Base-by-base conservation (phyloP, 371 early-diverging fungal genomes). In the Mortierella sp. region DNA sequence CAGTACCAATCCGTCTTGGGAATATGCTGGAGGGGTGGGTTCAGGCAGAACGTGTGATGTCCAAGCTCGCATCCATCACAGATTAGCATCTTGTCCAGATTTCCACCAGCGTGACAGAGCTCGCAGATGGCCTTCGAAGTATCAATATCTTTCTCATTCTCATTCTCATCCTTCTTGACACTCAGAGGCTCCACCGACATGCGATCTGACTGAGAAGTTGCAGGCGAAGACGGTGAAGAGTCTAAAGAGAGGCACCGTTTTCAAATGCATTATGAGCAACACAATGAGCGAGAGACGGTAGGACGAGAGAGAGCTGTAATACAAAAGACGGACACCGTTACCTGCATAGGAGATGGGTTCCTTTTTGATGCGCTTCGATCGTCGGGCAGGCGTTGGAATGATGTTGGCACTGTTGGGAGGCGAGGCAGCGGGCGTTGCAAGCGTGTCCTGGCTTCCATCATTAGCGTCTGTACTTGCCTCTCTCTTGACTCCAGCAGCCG, bases 1-100 rank as follows among this genome's bases (percentile, higher is more conserved):
- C 97, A 97, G 68, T 88, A 93, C 97, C 97, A 97, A 39, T 94
- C 93, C 19, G 85, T 75, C 53, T 86, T 82, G 7, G 96, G 94
- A 14, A 92, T 80, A 21, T 72, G 64, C 2, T 51, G 73, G 31
- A 95, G 79, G 4, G 91, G 88, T 11, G 96, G 96, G 7, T 76
- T 79, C 19, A 95, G 81, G 59, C 98, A 98, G 66, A 85, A 83
- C 48, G 88, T 81, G 73, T 98, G 98, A 72, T 87, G 94, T 7
- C 89, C 91, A 48, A 86, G 83, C 48, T 94, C 91, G 75, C 98
- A 98, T 4, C 89, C 91, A 70, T 96, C 96, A 78, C 97, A 97
- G 11, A 93, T 81, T 19, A 96, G 75, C 66, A 96, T 86, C 41
- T 82, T 72, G 11, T 87, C 89, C 62, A 87, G 84, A 37, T 88